These are phyloP conservation scores for Malassezia caprae DNA, from an alignment of 1,284 basidiomycete genomes.

Conservation along the genomic window DNA sequence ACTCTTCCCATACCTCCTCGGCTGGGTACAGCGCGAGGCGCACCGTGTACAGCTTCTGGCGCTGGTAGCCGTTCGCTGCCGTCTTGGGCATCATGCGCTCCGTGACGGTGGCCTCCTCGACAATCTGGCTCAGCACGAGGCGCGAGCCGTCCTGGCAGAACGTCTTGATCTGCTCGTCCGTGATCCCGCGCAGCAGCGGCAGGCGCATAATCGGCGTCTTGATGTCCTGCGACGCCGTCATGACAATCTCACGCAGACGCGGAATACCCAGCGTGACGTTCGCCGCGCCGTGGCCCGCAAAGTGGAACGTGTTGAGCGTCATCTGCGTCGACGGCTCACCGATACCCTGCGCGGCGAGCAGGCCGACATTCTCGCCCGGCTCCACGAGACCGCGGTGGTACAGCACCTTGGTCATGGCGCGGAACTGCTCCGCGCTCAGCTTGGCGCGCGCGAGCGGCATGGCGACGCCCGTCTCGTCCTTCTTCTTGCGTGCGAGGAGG, in stretches of 20 bases:
- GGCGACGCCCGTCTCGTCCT: slow-evolving; percentile 9
- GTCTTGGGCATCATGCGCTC: slow-evolving; percentile 67
- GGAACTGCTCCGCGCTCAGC: slow-evolving; percentile 37
- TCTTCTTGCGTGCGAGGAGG: slow-evolving; percentile 56
- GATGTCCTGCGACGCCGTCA: slow-evolving; percentile 93
- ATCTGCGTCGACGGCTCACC: slow-evolving; percentile 99
- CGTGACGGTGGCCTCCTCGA: slow-evolving; percentile 72
- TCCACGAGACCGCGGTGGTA: slow-evolving; percentile 61
- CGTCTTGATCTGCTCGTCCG: slow-evolving; percentile 52
- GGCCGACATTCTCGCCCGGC: slow-evolving; percentile 91
- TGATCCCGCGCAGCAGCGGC: slow-evolving; percentile 49
- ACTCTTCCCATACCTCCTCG: slow-evolving; percentile 74
- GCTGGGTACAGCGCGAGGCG: slow-evolving; percentile 76
- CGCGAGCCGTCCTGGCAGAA: slow-evolving; percentile 88
- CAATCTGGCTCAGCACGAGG: slow-evolving; percentile 75
- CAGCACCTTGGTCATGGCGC: slow-evolving; percentile 41
- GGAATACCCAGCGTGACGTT: slow-evolving; percentile 99
- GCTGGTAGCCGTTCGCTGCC: slow-evolving; percentile 52
- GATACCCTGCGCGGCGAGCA: slow-evolving; percentile 96
- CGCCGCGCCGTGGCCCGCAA: slow-evolving; percentile 90
- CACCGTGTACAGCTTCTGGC: slow-evolving; percentile 73
- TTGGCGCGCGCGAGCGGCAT: slow-evolving; percentile 16
- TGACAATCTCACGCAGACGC: slow-evolving; percentile 94
- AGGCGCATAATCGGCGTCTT: slow-evolving; percentile 98
- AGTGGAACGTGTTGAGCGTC: slow-evolving; percentile 99